Evolutionary conservation across 2,329 filamentous ascomycete species (phyloP).

Genomic region (Pseudocercospora musae): DNA sequence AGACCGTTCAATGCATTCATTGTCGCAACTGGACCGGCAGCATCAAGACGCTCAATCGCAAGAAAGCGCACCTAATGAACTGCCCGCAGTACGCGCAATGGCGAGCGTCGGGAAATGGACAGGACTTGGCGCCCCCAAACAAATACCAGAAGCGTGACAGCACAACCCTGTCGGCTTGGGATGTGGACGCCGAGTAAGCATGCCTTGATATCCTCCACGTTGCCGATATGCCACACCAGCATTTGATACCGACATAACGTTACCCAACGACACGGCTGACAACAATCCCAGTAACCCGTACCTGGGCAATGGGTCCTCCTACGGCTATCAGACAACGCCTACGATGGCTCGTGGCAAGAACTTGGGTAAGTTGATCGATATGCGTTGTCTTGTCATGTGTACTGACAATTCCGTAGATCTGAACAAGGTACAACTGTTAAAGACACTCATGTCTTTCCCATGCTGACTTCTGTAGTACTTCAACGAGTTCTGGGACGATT

Average conservation of each 20-base stretch:
- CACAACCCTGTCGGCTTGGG: conserved; percentile 18
- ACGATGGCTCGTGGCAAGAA: conserved; percentile 26
- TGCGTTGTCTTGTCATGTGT: not conserved
- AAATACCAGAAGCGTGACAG: conserved; percentile 31
- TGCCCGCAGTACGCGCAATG: conserved; percentile 31
- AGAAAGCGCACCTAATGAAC: conserved; percentile 32
- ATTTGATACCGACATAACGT: not conserved
- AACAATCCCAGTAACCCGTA: conserved; percentile 15
- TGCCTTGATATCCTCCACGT: not conserved
- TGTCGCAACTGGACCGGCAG: conserved; percentile 34
- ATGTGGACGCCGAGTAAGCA: conserved; percentile 25
- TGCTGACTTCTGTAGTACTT: conserved; percentile 22
- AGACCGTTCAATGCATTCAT: conserved; percentile 33
- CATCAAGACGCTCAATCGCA: conserved; percentile 33
- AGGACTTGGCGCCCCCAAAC: conserved; percentile 33
- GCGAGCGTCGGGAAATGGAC: conserved; percentile 33
- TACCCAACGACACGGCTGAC: not conserved
- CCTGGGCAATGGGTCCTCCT: conserved; percentile 16
- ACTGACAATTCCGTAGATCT: conserved; percentile 15
- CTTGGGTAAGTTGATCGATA: conserved; percentile 15
- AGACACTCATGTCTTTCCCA: not conserved
- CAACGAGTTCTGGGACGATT: conserved; percentile 33
- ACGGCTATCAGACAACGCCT: conserved; percentile 18
- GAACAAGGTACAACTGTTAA: conserved; percentile 17
- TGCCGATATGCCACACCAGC: not conserved